A percentile compares a stretch with the other conserved stretches of the same genome.
Evolutionary conservation across 2,329 filamentous ascomycete species (phyloP).

Genomic region (Penicillium sp.): DNA sequence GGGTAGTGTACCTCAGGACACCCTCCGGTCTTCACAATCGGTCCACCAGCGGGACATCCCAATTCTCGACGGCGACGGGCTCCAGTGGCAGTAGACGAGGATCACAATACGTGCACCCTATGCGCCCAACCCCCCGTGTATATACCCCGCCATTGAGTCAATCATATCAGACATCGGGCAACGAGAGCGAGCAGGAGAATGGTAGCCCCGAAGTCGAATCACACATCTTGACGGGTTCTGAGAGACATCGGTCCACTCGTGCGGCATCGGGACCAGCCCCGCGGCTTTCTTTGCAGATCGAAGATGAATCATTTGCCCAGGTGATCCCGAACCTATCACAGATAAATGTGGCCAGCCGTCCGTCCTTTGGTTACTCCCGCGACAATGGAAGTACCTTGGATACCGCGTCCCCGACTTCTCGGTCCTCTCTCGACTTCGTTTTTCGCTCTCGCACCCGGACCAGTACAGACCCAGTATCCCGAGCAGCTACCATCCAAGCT

Average conservation of each 20-base stretch:
- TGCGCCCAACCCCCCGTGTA: conserved; percentile 52
- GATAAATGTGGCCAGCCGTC: conserved; percentile 48
- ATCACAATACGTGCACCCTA: conserved; percentile 51
- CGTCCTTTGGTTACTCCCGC: conserved; percentile 46
- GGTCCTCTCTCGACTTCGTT: conserved; percentile 54
- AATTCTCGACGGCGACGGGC: conserved; percentile 45
- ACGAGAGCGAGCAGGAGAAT: conserved; percentile 42
- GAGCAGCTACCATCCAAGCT: conserved; percentile 53
- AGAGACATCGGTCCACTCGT: conserved; percentile 31
- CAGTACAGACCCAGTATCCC: conserved; percentile 50
- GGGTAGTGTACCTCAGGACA: conserved; percentile 35
- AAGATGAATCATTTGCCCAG: conserved; percentile 43
- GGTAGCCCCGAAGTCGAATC: conserved; percentile 44
- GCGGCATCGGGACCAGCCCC: conserved; percentile 29
- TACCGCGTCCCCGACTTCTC: conserved; percentile 49
- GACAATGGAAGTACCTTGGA: conserved; percentile 50
- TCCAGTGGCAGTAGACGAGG: conserved; percentile 48
- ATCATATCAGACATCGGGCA: conserved; percentile 48
- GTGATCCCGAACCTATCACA: conserved; percentile 48
- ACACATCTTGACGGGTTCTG: conserved; percentile 14
- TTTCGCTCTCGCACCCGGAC: conserved; percentile 48
- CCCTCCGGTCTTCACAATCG: conserved; percentile 46
- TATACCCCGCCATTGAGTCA: conserved; percentile 51
- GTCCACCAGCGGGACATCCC: conserved; percentile 52
- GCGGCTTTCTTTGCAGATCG: conserved; percentile 35